Conservation (phyloP, 2,329 filamentous ascomycete genomes). For the Daldinia eschscholtzii region DNA sequence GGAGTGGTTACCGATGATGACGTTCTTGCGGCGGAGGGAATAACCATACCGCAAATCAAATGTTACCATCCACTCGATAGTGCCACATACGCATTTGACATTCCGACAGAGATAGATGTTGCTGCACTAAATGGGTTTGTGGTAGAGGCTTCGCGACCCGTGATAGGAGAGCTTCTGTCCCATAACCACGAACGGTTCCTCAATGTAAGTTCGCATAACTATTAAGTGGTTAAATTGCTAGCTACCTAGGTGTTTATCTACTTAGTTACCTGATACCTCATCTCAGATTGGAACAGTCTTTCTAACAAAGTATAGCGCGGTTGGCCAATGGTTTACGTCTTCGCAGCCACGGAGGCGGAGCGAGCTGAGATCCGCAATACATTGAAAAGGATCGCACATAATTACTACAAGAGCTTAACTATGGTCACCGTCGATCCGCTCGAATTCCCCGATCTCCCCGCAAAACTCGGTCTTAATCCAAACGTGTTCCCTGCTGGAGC, state of each 20-base stretch:
- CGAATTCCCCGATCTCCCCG: constrained; percentile 54
- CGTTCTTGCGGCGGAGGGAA: constrained; percentile 32
- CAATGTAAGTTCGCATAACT: constrained; percentile 48
- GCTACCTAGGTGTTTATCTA: too few relatives aligned
- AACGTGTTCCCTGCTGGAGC: constrained; percentile 51
- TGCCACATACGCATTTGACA: constrained; percentile 42
- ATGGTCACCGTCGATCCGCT: constrained; percentile 54
- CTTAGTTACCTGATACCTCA: background rate
- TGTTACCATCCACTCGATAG: constrained; percentile 52
- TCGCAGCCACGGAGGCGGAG: constrained; percentile 50
- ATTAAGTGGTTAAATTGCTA: too few relatives aligned
- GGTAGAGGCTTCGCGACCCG: constrained; percentile 46
- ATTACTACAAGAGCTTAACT: constrained; percentile 54
- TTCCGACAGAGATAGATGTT: constrained; percentile 34
- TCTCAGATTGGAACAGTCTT: background rate
- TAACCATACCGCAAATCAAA: constrained; percentile 44
- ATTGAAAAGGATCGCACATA: constrained; percentile 51
- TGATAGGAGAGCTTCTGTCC: constrained; percentile 53
- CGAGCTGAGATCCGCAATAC: constrained; percentile 49
- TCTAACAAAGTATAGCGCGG: constrained; percentile 46
- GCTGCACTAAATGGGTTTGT: constrained; percentile 49
- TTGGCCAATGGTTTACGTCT: constrained; percentile 57
- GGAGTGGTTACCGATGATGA: constrained; percentile 45
- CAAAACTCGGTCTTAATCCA: constrained; percentile 51
- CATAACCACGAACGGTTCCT: constrained; percentile 53